Conservation (phyloP, 768 basidiomycete species). For the Pholiota conissans region DNA sequence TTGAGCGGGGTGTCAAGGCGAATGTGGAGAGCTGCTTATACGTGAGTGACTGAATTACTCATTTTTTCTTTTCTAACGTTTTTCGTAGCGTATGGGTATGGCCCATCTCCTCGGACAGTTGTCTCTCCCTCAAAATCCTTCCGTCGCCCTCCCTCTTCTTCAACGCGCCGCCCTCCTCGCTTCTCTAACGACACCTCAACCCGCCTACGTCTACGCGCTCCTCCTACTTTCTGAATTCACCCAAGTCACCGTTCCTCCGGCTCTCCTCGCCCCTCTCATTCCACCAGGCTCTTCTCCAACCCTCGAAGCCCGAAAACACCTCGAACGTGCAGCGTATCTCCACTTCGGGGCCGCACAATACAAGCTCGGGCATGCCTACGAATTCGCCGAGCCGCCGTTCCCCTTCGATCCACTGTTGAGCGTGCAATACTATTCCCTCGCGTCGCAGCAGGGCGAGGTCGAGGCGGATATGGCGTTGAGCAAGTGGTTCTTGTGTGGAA, state of each 20-base stretch:
- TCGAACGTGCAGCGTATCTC: constrained; percentile 86
- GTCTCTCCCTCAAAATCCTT: constrained; percentile 50
- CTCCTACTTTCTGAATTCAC: constrained; percentile 84
- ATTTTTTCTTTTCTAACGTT: not conserved
- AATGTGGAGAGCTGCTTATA: constrained; percentile 82
- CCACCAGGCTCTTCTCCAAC: constrained; percentile 47
- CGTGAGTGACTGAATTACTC: constrained; percentile 42
- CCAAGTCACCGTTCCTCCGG: constrained; percentile 46
- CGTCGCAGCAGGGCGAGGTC: constrained; percentile 80
- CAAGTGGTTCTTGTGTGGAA: constrained; percentile 96
- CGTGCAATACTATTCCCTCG: constrained; percentile 87
- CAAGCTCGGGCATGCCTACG: constrained; percentile 90
- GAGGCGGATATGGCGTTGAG: constrained; percentile 97
- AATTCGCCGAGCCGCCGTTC: constrained; percentile 85
- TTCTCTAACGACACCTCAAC: constrained; percentile 77
- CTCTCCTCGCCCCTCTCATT: constrained; percentile 55
- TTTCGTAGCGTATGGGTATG: constrained; percentile 82
- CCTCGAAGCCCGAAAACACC: constrained; percentile 69
- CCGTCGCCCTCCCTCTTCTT: constrained; percentile 68
- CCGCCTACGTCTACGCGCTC: constrained; percentile 87
- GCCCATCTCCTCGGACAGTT: constrained; percentile 90
- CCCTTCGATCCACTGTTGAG: constrained; percentile 86
- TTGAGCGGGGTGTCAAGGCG: constrained; percentile 75
- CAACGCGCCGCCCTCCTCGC: constrained; percentile 76
- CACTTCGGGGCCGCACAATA: constrained; percentile 87